phyloP scores from a whole-genome alignment of 345 rosid genomes.

The Microcos paniculata region DNA sequence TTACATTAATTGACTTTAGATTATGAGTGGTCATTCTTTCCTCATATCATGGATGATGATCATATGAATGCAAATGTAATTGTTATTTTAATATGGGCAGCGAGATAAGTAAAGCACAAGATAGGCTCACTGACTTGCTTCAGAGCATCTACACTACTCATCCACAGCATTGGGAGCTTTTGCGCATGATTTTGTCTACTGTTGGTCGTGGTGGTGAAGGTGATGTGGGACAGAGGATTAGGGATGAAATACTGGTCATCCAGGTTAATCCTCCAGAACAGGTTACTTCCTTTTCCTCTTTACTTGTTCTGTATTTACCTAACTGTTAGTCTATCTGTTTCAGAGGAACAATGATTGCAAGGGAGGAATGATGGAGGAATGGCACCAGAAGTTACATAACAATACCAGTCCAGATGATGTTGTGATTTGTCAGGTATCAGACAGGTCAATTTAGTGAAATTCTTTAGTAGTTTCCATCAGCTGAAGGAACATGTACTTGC shows the following conservation, averaged over 20 bases:
- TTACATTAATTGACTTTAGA: conserved; percentile 14
- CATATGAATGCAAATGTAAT: background rate
- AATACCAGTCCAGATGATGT: conserved; percentile 99
- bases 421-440: conserved; percentile 86
- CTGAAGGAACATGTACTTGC: conserved; percentile 27
- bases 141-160: conserved; percentile 53
- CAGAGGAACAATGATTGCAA: conserved; percentile 94
- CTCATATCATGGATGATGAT: background rate
- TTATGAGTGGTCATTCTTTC: background rate
- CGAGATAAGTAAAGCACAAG: conserved; percentile 96
- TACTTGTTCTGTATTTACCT: conserved; percentile 12
- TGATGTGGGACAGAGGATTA: conserved; percentile 99
- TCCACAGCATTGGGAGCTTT: conserved; percentile 72
- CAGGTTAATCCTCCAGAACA: conserved; percentile 57
- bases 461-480: background rate
- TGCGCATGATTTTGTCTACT: conserved; percentile 88
- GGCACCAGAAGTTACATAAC: conserved; percentile 99
- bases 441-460: conserved; percentile 19
- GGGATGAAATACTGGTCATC: conserved; percentile 94
- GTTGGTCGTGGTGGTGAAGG: conserved; percentile 99
- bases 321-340: conserved; percentile 14
- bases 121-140: conserved; percentile 82
- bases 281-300: conserved; percentile 20
- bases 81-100: conserved; percentile 40
- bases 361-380: conserved; percentile 99